phyloP scores from a whole-genome alignment of 108 stramenopile genomes.

The Pseudonitzschia multistriata region DNA sequence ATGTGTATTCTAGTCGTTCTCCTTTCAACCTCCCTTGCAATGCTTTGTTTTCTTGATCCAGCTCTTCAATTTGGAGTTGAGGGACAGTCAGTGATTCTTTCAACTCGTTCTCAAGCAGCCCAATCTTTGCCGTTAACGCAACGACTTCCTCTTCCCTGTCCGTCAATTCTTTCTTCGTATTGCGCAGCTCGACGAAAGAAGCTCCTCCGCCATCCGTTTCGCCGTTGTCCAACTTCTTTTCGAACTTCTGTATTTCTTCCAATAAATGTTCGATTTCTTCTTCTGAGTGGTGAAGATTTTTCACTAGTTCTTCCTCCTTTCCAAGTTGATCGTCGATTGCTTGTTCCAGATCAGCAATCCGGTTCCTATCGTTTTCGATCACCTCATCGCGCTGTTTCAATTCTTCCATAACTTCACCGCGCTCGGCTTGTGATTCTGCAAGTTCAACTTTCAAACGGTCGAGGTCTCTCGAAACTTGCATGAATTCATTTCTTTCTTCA shows the following conservation, averaged over 20 bases:
- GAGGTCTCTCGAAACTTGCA: conserved; percentile 26
- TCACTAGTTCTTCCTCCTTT: conserved; percentile 17
- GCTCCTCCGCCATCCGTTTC: conserved; percentile 18
- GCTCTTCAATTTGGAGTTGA: conserved; percentile 30
- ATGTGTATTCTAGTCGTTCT: conserved; percentile 24
- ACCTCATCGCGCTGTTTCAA: conserved; percentile 9
- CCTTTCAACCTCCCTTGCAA: conserved; percentile 32
- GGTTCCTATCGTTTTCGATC: conserved; percentile 7
- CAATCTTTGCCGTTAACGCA: conserved; percentile 3
- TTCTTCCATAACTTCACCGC: background rate
- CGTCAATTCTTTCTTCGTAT: conserved; percentile 16
- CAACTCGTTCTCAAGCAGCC: conserved; percentile 39
- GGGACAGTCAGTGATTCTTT: conserved; percentile 26
- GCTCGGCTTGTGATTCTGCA: conserved; percentile 1
- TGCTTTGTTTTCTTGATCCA: conserved; percentile 30
- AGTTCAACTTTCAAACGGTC: conserved; percentile 19
- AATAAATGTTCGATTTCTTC: conserved; percentile 34
- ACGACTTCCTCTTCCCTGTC: conserved; percentile 27
- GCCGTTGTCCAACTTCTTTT: conserved; percentile 12
- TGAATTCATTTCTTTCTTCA: conserved; percentile 29
- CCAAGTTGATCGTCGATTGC: conserved; percentile 25
- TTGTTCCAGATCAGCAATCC: conserved; percentile 19
- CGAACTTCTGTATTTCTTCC: conserved; percentile 38
- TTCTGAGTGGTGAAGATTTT: conserved; percentile 23
- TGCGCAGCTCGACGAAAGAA: conserved; percentile 22